A percentile compares a stretch with the other conserved stretches of the same genome.
Evolutionary conservation across 2,329 filamentous ascomycete species (phyloP).

Genomic region (Fusarium graminum): DNA sequence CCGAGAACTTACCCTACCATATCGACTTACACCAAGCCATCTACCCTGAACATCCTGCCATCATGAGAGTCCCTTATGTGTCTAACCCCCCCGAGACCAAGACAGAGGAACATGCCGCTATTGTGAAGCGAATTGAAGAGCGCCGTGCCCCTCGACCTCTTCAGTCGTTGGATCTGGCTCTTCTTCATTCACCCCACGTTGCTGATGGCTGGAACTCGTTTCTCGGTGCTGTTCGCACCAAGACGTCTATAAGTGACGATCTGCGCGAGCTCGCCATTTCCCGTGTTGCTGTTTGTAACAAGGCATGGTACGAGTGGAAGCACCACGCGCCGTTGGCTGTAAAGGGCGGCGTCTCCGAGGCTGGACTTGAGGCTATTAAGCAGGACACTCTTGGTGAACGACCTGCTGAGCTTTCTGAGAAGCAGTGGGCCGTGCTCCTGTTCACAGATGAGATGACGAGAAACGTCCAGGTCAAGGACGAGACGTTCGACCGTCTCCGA

Average conservation of each 20-base stretch:
- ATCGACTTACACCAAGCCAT: constrained; percentile 24
- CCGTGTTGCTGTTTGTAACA: constrained; percentile 82
- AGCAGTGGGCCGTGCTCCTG: constrained; percentile 75
- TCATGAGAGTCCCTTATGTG: constrained; percentile 77
- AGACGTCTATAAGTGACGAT: constrained; percentile 63
- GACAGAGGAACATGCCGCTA: constrained; percentile 63
- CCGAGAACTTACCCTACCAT: not conserved
- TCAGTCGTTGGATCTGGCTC: constrained; percentile 79
- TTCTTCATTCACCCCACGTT: constrained; percentile 79
- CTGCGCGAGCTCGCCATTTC: constrained; percentile 84
- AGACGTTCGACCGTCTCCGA: constrained; percentile 74
- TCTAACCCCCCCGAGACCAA: constrained; percentile 63
- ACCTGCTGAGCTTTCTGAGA: constrained; percentile 62
- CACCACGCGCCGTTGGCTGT: constrained; percentile 79
- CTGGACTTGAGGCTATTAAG: constrained; percentile 62
- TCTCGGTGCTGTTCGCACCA: constrained; percentile 72
- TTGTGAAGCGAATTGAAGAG: constrained; percentile 73
- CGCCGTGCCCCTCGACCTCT: constrained; percentile 78
- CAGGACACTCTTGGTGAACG: constrained; percentile 48
- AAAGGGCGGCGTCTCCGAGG: constrained; percentile 67
- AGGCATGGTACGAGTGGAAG: constrained; percentile 87
- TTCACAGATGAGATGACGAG: constrained; percentile 90
- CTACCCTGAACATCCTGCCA: constrained; percentile 36
- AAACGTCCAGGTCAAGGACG: constrained; percentile 76
- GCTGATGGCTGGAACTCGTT: constrained; percentile 83